Evolutionary conservation across 2,329 filamentous ascomycete species (phyloP).

Genomic region (Fusarium nisikadoi): DNA sequence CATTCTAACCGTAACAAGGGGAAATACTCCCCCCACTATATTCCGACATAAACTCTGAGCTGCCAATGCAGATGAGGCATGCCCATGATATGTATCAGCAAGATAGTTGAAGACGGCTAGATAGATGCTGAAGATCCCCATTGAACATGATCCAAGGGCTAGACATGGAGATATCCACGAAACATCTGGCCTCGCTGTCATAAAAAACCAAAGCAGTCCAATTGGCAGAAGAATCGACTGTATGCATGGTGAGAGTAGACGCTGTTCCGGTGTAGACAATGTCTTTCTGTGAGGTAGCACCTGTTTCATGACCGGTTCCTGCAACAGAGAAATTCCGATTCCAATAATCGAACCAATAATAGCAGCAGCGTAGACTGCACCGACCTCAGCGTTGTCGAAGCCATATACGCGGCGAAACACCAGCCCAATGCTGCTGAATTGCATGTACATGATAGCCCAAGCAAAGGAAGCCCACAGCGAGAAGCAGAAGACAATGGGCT

Average conservation of each 20-base stretch:
- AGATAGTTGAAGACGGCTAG: conserved; percentile 88
- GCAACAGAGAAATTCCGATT: conserved; percentile 63
- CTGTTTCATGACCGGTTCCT: conserved; percentile 67
- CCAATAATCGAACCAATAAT: conserved; percentile 57
- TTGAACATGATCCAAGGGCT: conserved; percentile 70
- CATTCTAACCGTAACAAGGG: conserved; percentile 81
- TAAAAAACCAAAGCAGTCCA: conserved; percentile 77
- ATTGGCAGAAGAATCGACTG: conserved; percentile 71
- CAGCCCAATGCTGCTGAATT: conserved; percentile 67
- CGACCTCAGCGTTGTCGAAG: conserved; percentile 69
- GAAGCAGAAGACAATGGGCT: conserved; percentile 73
- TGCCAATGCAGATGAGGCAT: conserved; percentile 85
- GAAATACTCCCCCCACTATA: conserved; percentile 81
- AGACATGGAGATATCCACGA: conserved; percentile 73
- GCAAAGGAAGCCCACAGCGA: conserved; percentile 77
- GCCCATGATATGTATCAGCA: conserved; percentile 87
- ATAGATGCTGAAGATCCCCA: conserved; percentile 76
- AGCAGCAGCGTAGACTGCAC: conserved; percentile 68
- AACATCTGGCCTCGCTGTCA: conserved; percentile 62
- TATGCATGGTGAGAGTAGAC: conserved; percentile 72
- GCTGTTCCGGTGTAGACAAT: conserved; percentile 62
- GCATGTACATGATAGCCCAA: conserved; percentile 76
- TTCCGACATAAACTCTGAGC: conserved; percentile 92
- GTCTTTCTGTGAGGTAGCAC: conserved; percentile 49
- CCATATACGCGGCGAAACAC: conserved; percentile 71